Evolutionary conservation across 2,329 filamentous ascomycete genomes (phyloP), one percentile per base, ranked within the genome.

Genomic region (Epichloe sibirici): DNA sequence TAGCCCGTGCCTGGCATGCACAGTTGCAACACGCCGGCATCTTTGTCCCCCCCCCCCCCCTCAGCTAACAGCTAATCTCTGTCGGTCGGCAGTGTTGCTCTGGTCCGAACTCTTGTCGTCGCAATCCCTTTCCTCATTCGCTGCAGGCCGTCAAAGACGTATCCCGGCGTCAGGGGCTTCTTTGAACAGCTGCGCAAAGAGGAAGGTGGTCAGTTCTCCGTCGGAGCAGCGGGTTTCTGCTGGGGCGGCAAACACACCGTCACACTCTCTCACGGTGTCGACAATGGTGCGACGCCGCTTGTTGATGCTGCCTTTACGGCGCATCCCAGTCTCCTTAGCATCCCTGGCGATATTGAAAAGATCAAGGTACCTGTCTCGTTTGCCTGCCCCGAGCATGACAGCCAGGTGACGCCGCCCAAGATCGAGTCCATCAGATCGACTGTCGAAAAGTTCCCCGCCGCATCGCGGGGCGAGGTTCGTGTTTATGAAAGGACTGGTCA

Each of bases 141-240:
- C 48, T 70, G 66, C 49, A 59, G 61, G 44, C 56, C 62, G 4
- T 55, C 60, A n/a, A 63, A 63, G 45, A 61, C 65, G 4, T 61
- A 60, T 31, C 68, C 70, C 1, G 55, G 61, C 37, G 69, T 73
- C 21, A 60, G 58, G 40, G 57, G 56, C 39, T 74, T 69, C 58
- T 66, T 74, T 42, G 59, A 66, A 51, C 57, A 63, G 4, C 56
- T 74, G 3, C 71, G 65, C 40, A 58, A 64, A 40, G 63, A 65
- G 31, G 61, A 64, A 40, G 63, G 63, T 11, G 53, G 56, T 5
- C 47, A 40, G 48, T 59, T 67, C 6, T 63, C 65, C 15, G 64
- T 83, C 45, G 78, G 73, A 23, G 75, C 71, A 0, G 76, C 76
- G 0, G 82, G 81, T 0, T 83, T 81, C 66, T 83, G 79, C 68